phyloP scores from a whole-genome alignment of 345 rosid genomes.

The Geranium brycei region DNA sequence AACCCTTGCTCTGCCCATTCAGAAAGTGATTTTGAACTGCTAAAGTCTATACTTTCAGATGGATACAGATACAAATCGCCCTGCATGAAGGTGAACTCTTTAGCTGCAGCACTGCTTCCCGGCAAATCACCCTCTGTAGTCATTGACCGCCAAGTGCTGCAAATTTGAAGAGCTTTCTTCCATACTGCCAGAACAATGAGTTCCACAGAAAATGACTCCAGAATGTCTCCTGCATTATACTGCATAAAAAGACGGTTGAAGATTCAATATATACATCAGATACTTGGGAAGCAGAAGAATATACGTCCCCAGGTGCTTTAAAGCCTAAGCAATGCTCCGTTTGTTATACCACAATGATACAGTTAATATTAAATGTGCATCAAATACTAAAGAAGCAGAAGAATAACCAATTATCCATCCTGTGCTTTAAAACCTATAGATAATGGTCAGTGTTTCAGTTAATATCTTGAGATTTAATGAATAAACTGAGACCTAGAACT shows the following conservation, averaged over 20 bases:
- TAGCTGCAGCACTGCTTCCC: slow-evolving; percentile 17
- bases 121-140: slow-evolving; percentile 17
- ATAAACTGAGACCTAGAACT: not conserved
- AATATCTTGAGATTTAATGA: no score
- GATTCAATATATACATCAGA: not conserved
- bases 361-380: no score
- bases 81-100: slow-evolving; percentile 8
- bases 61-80: slow-evolving; percentile 9
- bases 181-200: slow-evolving; percentile 60
- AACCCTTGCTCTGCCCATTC: slow-evolving; percentile 52
- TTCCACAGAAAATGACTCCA: slow-evolving; percentile 59
- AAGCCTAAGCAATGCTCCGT: no score
- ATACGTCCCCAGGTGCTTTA: not conserved
- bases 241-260: slow-evolving; percentile 20
- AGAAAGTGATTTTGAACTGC: slow-evolving; percentile 26
- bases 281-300: not conserved
- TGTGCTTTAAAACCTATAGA: no score
- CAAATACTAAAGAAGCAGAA: no score
- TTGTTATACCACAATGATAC: no score
- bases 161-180: slow-evolving; percentile 48
- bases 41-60: slow-evolving; percentile 23
- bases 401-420: no score
- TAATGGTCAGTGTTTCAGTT: no score
- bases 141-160: slow-evolving; percentile 38
- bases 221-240: slow-evolving; percentile 39